These are phyloP conservation scores for Endogone sp. DNA, from an alignment of 192 early-diverging fungal genomes.

Conservation along the genomic window DNA sequence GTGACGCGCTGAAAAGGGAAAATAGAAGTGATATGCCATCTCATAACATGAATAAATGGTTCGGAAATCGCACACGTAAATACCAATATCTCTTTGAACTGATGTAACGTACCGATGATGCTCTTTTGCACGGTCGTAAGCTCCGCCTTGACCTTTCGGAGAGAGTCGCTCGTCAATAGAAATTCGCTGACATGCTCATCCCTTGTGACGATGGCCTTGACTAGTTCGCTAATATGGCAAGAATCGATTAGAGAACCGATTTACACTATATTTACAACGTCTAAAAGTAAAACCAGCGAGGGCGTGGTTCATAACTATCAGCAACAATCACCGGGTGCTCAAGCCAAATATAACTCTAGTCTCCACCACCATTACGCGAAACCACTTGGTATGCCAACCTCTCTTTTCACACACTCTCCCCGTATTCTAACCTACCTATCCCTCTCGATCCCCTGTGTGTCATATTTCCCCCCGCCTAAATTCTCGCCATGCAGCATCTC, in stretches of 20 bases:
- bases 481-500: neutral
- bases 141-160: neutral
- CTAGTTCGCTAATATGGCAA: neutral
- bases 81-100: too few relatives aligned
- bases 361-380: too few relatives aligned
- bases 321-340: too few relatives aligned
- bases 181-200: neutral
- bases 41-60: too few relatives aligned
- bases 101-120: neutral
- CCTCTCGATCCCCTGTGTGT: neutral
- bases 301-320: too few relatives aligned
- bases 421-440: neutral
- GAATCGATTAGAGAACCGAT: neutral
- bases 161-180: neutral
- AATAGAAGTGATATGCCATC: neutral
- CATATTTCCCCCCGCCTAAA: neutral
- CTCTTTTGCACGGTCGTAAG: neutral
- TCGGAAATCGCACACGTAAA: too few relatives aligned
- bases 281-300: too few relatives aligned
- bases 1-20: neutral
- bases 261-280: too few relatives aligned
- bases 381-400: too few relatives aligned
- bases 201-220: neutral
- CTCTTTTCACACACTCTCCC: neutral
- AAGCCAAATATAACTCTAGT: neutral